Conservation (phyloP, 2,329 filamentous ascomycete genomes). For the Tolypocladium amazonense region DNA sequence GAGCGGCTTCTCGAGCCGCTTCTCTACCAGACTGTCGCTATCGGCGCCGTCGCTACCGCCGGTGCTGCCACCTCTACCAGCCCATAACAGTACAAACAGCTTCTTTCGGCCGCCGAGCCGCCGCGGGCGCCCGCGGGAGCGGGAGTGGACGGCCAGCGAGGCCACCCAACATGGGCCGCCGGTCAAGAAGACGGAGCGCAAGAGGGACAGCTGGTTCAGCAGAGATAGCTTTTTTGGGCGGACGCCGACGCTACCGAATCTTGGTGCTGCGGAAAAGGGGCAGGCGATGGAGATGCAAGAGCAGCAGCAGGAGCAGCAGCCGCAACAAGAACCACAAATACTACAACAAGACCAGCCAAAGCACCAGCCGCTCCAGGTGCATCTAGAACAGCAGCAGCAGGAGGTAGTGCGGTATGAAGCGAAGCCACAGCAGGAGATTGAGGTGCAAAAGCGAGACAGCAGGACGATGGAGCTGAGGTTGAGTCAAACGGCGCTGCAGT, state of each 20-base stretch:
- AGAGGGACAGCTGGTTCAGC: conserved; percentile 4
- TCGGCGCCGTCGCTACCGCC: conserved; percentile 14
- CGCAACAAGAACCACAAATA: conserved; percentile 2
- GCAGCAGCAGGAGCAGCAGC: neutral
- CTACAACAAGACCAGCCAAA: neutral
- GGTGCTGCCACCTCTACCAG: conserved; percentile 19
- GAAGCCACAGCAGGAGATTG: conserved; percentile 1
- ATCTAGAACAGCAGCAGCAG: conserved; percentile 3
- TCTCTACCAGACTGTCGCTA: conserved; percentile 19
- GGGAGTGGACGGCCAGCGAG: conserved; percentile 36
- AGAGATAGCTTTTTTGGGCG: conserved; percentile 22
- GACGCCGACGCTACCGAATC: conserved; percentile 25
- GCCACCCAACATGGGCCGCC: conserved; percentile 38
- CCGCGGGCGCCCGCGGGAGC: conserved; percentile 7
- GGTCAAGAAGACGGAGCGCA: conserved; percentile 18
- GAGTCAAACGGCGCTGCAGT: conserved; percentile 11
- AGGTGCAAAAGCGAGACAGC: conserved; percentile 8
- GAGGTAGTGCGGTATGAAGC: neutral
- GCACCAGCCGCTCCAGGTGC: neutral
- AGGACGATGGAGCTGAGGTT: conserved; percentile 6
- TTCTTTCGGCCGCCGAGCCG: conserved; percentile 13
- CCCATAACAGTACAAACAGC: conserved; percentile 16
- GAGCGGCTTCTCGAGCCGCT: conserved; percentile 8
- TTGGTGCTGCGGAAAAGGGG: conserved; percentile 15
- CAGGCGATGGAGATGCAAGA: conserved; percentile 2